These are phyloP conservation scores for Blumeriella jaapii DNA, from an alignment of 2,329 filamentous ascomycete genomes.

Conservation along the genomic window DNA sequence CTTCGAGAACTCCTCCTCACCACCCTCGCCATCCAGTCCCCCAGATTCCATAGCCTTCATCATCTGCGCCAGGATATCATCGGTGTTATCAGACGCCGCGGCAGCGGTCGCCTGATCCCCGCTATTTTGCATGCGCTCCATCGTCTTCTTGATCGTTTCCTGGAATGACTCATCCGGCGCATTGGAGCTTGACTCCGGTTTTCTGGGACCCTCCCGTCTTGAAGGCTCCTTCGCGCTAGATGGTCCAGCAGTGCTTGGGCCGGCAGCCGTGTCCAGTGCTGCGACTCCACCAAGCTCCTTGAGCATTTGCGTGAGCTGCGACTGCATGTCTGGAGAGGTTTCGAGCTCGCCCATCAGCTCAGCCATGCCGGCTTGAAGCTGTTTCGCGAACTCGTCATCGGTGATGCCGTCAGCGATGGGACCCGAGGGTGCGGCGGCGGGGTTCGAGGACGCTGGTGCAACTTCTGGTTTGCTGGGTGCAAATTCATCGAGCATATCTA, in stretches of 20 bases:
- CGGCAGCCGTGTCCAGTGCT: constrained; percentile 24
- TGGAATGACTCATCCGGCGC: constrained; percentile 61
- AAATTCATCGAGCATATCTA: constrained; percentile 92
- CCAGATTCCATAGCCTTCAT: constrained; percentile 74
- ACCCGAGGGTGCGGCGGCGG: constrained; percentile 16
- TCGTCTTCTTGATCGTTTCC: constrained; percentile 83
- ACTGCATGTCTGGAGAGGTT: constrained; percentile 58
- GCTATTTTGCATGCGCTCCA: constrained; percentile 90
- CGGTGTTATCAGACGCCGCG: constrained; percentile 53
- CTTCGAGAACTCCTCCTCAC: constrained; percentile 83
- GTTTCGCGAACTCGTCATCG: constrained; percentile 73
- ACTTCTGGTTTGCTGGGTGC: constrained; percentile 48
- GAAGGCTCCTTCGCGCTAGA: constrained; percentile 10
- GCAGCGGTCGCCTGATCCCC: constrained; percentile 73
- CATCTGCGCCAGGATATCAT: constrained; percentile 86
- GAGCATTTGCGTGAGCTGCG: constrained; percentile 68
- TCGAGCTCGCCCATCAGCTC: constrained; percentile 65
- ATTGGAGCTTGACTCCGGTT: constrained; percentile 6
- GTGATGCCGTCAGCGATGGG: constrained; percentile 34
- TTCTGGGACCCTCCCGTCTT: constrained; percentile 6
- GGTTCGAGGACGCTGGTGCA: constrained; percentile 12
- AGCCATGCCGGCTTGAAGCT: constrained; percentile 86
- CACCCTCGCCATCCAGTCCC: constrained; percentile 42
- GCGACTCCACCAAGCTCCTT: constrained; percentile 54
- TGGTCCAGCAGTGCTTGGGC: constrained; percentile 14